Percentiles rank a stretch among this genome's conserved stretches.
Conservation (phyloP, 2,329 filamentous ascomycete genomes). For the Fusarium musae region DNA sequence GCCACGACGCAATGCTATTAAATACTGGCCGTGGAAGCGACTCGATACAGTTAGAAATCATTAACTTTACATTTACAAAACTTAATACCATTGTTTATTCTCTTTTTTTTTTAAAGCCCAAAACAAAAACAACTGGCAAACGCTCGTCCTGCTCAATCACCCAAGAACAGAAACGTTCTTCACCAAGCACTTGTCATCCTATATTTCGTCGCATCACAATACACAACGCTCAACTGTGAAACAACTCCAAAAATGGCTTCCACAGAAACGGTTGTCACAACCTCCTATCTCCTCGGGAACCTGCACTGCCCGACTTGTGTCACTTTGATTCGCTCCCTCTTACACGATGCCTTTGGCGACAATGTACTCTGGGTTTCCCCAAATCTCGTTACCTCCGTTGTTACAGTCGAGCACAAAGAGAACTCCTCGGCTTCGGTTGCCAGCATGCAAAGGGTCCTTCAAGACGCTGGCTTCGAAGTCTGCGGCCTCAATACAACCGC, state of each 20-base stretch:
- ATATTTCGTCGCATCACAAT: background rate
- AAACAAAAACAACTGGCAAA: background rate
- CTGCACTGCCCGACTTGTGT: constrained; percentile 84
- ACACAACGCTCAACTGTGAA: background rate
- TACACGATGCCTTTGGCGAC: constrained; percentile 59
- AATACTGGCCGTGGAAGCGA: constrained; percentile 25
- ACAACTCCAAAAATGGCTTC: constrained; percentile 43
- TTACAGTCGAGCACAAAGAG: constrained; percentile 67
- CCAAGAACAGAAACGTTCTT: constrained; percentile 2
- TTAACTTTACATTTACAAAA: background rate
- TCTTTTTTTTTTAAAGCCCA: too few relatives aligned
- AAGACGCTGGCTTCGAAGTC: constrained; percentile 69
- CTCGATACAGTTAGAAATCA: constrained; percentile 11
- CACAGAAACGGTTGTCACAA: constrained; percentile 54
- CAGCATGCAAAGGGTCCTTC: constrained; percentile 59
- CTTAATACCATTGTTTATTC: background rate
- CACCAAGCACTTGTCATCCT: constrained; percentile 3
- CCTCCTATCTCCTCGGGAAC: constrained; percentile 75
- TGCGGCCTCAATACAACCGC: constrained; percentile 58
- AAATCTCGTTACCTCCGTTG: constrained; percentile 77
- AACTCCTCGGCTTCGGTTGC: constrained; percentile 56
- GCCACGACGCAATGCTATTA: constrained; percentile 28
- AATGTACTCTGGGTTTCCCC: constrained; percentile 70
- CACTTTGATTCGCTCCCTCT: constrained; percentile 69
- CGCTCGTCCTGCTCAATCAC: background rate